Conservation (phyloP, 805 yeast species). For the Lipomyces japonicus region DNA sequence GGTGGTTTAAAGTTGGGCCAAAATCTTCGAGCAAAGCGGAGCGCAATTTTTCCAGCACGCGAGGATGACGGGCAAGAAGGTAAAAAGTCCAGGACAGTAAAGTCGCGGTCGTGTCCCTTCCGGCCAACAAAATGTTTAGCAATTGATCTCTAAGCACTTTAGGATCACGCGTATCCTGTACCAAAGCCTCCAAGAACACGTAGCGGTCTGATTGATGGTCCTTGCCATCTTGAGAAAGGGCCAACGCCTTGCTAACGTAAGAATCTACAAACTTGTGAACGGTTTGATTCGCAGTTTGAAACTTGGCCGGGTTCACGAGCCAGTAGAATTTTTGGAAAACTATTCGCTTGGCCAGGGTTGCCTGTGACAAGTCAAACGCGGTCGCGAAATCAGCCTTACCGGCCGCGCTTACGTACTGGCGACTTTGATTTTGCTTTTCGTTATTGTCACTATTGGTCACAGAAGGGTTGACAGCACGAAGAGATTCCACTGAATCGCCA, state of each 20-base stretch:
- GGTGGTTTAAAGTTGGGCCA: constrained; percentile 33
- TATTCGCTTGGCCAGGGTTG: constrained; percentile 23
- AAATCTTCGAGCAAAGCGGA: constrained; percentile 40
- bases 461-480: constrained; percentile 15
- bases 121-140: constrained; percentile 51
- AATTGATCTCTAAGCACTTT: constrained; percentile 49
- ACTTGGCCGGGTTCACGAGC: constrained; percentile 31
- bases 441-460: background rate
- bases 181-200: constrained; percentile 48
- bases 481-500: constrained; percentile 35
- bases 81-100: constrained; percentile 46
- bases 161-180: constrained; percentile 48
- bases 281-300: constrained; percentile 35
- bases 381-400: constrained; percentile 27
- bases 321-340: constrained; percentile 29
- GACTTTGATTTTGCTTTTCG: background rate
- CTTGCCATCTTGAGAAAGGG: constrained; percentile 5
- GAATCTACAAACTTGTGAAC: constrained; percentile 41
- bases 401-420: constrained; percentile 12
- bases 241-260: constrained; percentile 43
- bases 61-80: constrained; percentile 44
- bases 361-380: constrained; percentile 31
- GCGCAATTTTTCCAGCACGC: constrained; percentile 38
- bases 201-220: constrained; percentile 41
- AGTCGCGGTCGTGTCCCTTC: constrained; percentile 55